Evolutionary conservation across 1,284 basidiomycete species (phyloP).

Genomic region (Puccinia brachypodii): DNA sequence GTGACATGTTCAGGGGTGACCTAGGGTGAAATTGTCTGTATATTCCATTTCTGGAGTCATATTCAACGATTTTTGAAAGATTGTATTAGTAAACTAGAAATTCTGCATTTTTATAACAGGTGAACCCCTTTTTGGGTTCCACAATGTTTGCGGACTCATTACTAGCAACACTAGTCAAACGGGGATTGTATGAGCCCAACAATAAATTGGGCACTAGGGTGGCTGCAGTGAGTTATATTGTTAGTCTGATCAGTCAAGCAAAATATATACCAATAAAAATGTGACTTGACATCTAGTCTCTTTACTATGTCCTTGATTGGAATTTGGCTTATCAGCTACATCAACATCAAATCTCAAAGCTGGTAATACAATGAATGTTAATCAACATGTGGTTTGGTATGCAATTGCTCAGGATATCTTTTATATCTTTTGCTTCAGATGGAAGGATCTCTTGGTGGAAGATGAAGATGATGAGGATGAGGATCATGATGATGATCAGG

Average conservation of each 20-base stretch:
- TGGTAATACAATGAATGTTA: constrained; percentile 51
- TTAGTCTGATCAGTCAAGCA: constrained; percentile 87
- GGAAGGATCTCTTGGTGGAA: constrained; percentile 75
- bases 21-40: no score
- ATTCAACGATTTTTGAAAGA: no score
- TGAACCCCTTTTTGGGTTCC: no score
- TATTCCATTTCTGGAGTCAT: no score
- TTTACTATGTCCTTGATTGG: constrained; percentile 80
- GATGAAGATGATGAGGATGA: constrained; percentile 61
- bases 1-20: no score
- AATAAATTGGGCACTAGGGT: constrained; percentile 69
- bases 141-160: constrained; percentile 89
- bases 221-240: constrained; percentile 87
- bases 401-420: constrained; percentile 90
- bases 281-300: constrained; percentile 74
- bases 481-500: constrained; percentile 57
- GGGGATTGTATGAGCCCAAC: constrained; percentile 69
- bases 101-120: no score
- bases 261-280: constrained; percentile 75
- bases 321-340: constrained; percentile 71
- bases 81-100: no score
- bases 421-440: constrained; percentile 97
- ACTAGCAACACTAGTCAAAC: constrained; percentile 84
- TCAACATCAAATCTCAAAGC: no score
- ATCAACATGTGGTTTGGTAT: constrained; percentile 71